Evolutionary conservation across 2,329 filamentous ascomycete genomes (phyloP).

Genomic region (Cladosporium sphaerospermum): DNA sequence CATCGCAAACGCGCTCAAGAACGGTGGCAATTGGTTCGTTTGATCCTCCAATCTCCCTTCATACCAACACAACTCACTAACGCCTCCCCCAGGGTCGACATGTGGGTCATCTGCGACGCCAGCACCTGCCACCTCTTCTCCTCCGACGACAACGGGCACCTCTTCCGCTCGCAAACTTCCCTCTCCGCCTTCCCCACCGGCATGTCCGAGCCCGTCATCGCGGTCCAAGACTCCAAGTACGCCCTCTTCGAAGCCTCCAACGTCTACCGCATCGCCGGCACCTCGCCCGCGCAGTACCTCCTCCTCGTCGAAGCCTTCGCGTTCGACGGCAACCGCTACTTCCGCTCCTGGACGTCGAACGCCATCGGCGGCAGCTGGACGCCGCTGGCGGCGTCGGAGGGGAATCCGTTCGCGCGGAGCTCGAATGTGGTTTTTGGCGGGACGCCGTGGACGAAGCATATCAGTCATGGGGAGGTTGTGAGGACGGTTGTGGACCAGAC

Average conservation of each 20-base stretch:
- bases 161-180: slow-evolving; percentile 35
- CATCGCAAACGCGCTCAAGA: slow-evolving; percentile 30
- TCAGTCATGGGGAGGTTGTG: slow-evolving; percentile 31
- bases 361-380: slow-evolving; percentile 32
- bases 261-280: slow-evolving; percentile 30
- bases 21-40: slow-evolving; percentile 28
- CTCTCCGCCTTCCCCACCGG: slow-evolving; percentile 31
- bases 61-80: neutral
- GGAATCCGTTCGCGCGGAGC: slow-evolving; percentile 34
- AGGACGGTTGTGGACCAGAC: slow-evolving; percentile 34
- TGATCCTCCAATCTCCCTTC: neutral
- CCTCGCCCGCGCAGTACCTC: slow-evolving; percentile 24
- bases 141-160: slow-evolving; percentile 37
- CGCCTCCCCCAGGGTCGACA: slow-evolving; percentile 32
- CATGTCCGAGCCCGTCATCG: slow-evolving; percentile 34
- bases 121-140: slow-evolving; percentile 36
- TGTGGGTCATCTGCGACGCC: slow-evolving; percentile 39
- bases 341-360: slow-evolving; percentile 35
- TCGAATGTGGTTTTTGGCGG: slow-evolving; percentile 34
- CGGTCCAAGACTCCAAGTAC: slow-evolving; percentile 25
- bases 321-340: slow-evolving; percentile 30
- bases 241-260: slow-evolving; percentile 35
- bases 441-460: slow-evolving; percentile 32
- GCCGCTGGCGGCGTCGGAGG: slow-evolving; percentile 31
- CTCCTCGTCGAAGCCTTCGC: slow-evolving; percentile 37